A percentile compares a stretch with the other conserved stretches of the same genome.
phyloP scores from a whole-genome alignment of 2,329 filamentous ascomycete genomes.

The Curvularia verruculosa region DNA sequence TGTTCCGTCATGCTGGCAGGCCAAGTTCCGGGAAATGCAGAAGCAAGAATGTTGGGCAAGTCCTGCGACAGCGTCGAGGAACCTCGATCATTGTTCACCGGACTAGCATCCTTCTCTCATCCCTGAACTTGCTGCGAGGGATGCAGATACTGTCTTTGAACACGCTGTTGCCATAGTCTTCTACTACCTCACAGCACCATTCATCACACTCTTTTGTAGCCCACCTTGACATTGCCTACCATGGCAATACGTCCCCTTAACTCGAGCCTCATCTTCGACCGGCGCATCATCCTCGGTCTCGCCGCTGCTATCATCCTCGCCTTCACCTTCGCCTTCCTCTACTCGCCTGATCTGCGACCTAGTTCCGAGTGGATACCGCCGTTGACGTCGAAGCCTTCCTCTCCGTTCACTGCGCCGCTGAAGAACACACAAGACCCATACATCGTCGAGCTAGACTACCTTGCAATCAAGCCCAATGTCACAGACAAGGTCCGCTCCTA shows the following conservation, averaged over 20 bases:
- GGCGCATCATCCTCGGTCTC: slow-evolving; percentile 32
- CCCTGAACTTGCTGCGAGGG: slow-evolving; percentile 1
- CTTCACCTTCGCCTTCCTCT: slow-evolving; percentile 37
- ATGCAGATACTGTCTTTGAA: slow-evolving; percentile 23
- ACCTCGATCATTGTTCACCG: background rate
- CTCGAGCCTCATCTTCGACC: slow-evolving; percentile 37
- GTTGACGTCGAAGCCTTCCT: slow-evolving; percentile 26
- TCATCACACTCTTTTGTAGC: slow-evolving; percentile 12
- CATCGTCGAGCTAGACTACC: slow-evolving; percentile 41
- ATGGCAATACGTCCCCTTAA: slow-evolving; percentile 33
- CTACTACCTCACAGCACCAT: slow-evolving; percentile 4
- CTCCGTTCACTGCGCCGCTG: slow-evolving; percentile 31
- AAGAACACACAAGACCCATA: slow-evolving; percentile 37
- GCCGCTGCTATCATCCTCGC: slow-evolving; percentile 28
- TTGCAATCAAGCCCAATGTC: slow-evolving; percentile 37
- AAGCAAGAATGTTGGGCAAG: slow-evolving; percentile 16
- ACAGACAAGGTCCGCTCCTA: slow-evolving; percentile 37
- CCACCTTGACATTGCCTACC: slow-evolving; percentile 4
- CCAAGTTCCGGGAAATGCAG: slow-evolving; percentile 14
- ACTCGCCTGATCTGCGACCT: slow-evolving; percentile 32
- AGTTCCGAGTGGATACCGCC: slow-evolving; percentile 37
- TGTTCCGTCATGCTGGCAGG: slow-evolving; percentile 19
- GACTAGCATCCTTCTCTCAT: background rate
- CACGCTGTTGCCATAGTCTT: background rate
- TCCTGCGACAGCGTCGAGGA: slow-evolving; percentile 8